Evolutionary conservation across 2,329 filamentous ascomycete genomes (phyloP), one percentile per base, ranked within the genome.

Genomic region (Penicillium olsonii): DNA sequence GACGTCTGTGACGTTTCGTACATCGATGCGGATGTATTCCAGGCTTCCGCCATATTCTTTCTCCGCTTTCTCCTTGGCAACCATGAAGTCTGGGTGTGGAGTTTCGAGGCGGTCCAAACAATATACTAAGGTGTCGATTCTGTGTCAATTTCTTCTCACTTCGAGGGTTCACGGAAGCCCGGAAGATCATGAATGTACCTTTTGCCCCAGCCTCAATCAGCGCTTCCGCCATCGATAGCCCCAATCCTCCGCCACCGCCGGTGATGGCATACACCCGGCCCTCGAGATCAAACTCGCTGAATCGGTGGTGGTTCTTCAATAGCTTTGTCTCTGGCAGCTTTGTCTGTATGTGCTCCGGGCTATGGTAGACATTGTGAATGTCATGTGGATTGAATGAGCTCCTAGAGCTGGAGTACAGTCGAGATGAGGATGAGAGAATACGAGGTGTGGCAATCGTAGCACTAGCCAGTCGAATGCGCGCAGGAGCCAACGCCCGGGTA

Each of bases 191-290:
- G 6, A 15, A 27, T 9, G 2, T 60, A 75, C 75, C 75, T 59
- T 75, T 72, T 8, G 73, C 76, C 5, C 76, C 76, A 8, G 75
- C 74, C 60, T 79, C 73, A 40, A 75, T 70, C 43, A 79, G 59
- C 12, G 72, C 74, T 57, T 77, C 72, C 6, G 73, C 75, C 63
- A 78, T 72, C 7, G 68, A 66, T 18, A 77, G 57, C 18, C 74
- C 74, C 6, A 77, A 57, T n/a, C 74, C 74, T 38, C 72, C 64
- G 3, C 65, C 74, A 26, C 73, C 74, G 12, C 74, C 74, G 0
- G 74, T 76, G 41, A 76, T 66, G 24, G 69, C 66, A 48, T 69
- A 73, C 38, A 75, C 70, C 33, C 69, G 70, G 34, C 63, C 68
- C 37, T 69, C 62, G 9, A 76, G 62, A 45, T 74, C 70, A 52